A percentile compares a stretch with the other conserved stretches of the same genome.
phyloP scores from a whole-genome alignment of 352 stramenopile genomes.

The Phytophthora citricola region DNA sequence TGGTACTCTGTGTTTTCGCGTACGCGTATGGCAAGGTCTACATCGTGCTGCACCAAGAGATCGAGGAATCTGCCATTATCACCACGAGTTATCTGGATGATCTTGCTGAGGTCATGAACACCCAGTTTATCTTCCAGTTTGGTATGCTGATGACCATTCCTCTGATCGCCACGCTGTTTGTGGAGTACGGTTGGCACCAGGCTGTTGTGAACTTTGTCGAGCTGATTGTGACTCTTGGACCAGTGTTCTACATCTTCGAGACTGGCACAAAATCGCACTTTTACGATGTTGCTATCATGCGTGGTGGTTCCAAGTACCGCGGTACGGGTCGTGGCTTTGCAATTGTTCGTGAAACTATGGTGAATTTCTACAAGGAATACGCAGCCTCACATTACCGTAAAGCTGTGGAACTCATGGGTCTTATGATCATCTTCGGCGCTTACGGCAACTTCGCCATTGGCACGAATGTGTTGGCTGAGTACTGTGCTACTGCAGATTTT shows the following conservation, averaged over 20 bases:
- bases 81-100: conserved; percentile 79
- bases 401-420: conserved; percentile 75
- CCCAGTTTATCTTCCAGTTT: conserved; percentile 91
- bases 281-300: conserved; percentile 88
- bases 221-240: conserved; percentile 80
- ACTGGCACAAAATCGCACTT: conserved; percentile 88
- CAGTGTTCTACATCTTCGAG: conserved; percentile 90
- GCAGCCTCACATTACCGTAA: conserved; percentile 85
- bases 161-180: conserved; percentile 81
- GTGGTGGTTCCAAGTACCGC: conserved; percentile 86
- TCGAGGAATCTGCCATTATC: conserved; percentile 77
- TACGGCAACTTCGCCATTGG: conserved; percentile 86
- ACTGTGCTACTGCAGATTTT: conserved; percentile 58
- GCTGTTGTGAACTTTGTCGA: conserved; percentile 84
- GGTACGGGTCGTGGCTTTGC: conserved; percentile 85
- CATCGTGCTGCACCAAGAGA: conserved; percentile 78
- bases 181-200: conserved; percentile 87
- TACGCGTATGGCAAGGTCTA: conserved; percentile 90
- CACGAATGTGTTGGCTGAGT: conserved; percentile 55
- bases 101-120: conserved; percentile 82
- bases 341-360: conserved; percentile 85
- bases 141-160: conserved; percentile 90
- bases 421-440: conserved; percentile 86
- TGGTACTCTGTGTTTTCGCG: conserved; percentile 82
- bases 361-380: conserved; percentile 90